Conservation (phyloP, 257 asterid genomes). For the Mitragyna speciosa region DNA sequence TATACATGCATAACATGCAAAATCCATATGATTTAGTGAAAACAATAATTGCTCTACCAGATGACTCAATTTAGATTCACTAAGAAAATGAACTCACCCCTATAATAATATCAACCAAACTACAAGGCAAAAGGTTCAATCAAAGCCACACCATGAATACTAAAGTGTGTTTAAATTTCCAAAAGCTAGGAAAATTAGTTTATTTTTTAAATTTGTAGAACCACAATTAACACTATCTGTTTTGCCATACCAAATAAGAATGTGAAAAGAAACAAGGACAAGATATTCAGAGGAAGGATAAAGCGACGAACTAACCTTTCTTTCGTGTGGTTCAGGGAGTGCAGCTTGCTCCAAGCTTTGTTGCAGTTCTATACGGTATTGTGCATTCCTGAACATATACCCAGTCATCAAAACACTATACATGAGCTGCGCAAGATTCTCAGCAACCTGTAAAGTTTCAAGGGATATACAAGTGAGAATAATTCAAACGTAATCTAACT, state of each 20-base stretch:
- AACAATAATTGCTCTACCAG: neutral
- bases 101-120: neutral
- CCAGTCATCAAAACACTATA: constrained; percentile 98
- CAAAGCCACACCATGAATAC: neutral
- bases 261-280: neutral
- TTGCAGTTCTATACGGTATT: constrained; percentile 86
- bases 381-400: constrained; percentile 93
- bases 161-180: neutral
- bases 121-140: neutral
- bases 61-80: neutral
- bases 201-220: neutral
- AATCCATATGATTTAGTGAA: neutral
- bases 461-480: constrained; percentile 13
- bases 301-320: constrained; percentile 39
- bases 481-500: neutral
- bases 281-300: neutral
- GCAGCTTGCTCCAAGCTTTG: constrained; percentile 95
- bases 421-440: constrained; percentile 97
- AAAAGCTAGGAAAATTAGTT: neutral
- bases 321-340: constrained; percentile 82
- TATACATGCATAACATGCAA: no score
- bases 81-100: neutral
- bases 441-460: constrained; percentile 68
- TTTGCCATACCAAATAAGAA: neutral
- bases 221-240: neutral